Percentiles rank a stretch among this genome's conserved stretches.
Conservation (phyloP, 345 rosid species). For the Eucalyptus urophylla region DNA sequence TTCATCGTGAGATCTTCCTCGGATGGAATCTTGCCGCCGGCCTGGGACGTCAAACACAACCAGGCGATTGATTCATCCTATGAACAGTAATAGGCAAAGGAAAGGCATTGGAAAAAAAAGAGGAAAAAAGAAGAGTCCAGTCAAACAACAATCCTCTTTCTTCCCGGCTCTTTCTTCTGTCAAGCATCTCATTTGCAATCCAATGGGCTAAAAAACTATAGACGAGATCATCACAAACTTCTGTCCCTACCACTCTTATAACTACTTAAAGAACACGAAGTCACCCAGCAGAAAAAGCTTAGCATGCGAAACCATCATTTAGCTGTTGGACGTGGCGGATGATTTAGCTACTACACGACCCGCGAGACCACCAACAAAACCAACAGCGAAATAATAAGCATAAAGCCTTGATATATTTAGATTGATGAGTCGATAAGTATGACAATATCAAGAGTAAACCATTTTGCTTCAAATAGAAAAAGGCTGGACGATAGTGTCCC, state of each 20-base stretch:
- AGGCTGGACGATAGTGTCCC: not conserved
- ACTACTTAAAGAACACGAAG: not conserved
- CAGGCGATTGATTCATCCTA: slow-evolving; percentile 74
- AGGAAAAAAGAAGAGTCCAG: not conserved
- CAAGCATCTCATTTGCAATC: not conserved
- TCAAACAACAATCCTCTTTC: not conserved
- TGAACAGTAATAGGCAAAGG: not conserved
- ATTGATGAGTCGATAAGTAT: not conserved
- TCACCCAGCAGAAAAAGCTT: not conserved
- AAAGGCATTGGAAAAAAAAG: not conserved
- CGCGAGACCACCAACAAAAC: not conserved
- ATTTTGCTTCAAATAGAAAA: not conserved
- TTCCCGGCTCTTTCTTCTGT: not conserved
- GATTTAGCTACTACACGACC: not conserved
- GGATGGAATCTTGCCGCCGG: slow-evolving; percentile 25
- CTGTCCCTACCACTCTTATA: not conserved
- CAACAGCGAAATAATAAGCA: not conserved
- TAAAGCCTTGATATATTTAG: not conserved
- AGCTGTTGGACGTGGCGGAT: not conserved
- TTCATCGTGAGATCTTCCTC: slow-evolving; percentile 46
- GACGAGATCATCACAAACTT: not conserved
- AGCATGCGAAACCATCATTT: not conserved
- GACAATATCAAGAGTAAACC: not conserved
- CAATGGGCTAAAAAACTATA: not conserved
- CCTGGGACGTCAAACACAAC: slow-evolving; percentile 26